Evolutionary conservation across 2,329 filamentous ascomycete species (phyloP).

Genomic region (Beauveria bassiana): DNA sequence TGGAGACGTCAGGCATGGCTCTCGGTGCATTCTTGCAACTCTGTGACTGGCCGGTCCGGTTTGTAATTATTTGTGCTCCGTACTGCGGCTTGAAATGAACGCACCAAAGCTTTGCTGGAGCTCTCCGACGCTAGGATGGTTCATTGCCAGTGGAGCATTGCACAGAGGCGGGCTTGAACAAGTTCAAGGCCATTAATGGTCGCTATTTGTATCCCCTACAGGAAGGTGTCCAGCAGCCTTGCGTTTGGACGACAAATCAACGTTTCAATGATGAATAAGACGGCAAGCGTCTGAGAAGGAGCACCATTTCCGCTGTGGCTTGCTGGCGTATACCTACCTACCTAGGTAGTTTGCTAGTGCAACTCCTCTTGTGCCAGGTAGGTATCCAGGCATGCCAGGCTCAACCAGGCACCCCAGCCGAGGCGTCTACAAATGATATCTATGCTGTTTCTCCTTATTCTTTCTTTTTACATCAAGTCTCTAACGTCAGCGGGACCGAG

Average conservation of each 20-base stretch:
- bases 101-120: background rate
- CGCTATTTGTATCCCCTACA: background rate
- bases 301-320: background rate
- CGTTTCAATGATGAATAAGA: background rate
- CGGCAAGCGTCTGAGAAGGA: background rate
- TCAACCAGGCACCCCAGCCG: background rate
- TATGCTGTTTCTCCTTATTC: background rate
- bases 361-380: too few relatives aligned
- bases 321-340: background rate
- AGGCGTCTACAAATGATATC: background rate
- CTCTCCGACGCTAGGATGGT: background rate
- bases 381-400: background rate
- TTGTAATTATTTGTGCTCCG: background rate
- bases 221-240: background rate
- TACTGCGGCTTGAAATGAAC: background rate
- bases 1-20: background rate
- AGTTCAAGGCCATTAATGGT: background rate
- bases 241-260: background rate
- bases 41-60: background rate
- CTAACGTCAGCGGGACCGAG: background rate
- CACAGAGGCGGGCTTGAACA: background rate
- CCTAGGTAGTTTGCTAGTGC: too few relatives aligned
- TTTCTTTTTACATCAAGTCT: background rate
- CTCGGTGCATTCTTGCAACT: background rate
- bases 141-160: background rate